These are phyloP conservation scores for Arachis monticola DNA, from an alignment of 331 rosid genomes.

Conservation along the genomic window DNA sequence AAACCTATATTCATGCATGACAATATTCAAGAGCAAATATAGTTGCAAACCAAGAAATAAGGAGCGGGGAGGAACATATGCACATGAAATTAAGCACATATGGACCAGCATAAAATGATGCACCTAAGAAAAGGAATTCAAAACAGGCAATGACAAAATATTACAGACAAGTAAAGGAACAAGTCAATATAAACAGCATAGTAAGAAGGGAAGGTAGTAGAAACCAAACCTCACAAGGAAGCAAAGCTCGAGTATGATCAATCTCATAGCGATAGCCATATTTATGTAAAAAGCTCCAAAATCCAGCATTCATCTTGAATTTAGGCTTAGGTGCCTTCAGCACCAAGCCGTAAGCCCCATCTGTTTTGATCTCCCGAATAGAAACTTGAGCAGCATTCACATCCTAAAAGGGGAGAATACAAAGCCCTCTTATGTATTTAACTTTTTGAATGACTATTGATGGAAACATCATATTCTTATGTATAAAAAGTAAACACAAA, in stretches of 20 bases:
- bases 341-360: constrained; percentile 68
- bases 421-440: background rate
- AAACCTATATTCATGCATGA: background rate
- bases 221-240: constrained; percentile 85
- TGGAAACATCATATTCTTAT: background rate
- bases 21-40: background rate
- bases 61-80: too few relatives aligned
- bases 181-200: background rate
- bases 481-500: constrained; percentile 28
- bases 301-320: constrained; percentile 36
- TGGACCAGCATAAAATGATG: background rate
- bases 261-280: constrained; percentile 80
- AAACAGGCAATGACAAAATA: background rate
- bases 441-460: constrained; percentile 19
- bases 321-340: constrained; percentile 60
- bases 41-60: background rate
- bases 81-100: background rate
- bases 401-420: constrained; percentile 47
- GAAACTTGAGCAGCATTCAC: constrained; percentile 70
- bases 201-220: constrained; percentile 35
- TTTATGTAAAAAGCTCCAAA: constrained; percentile 76
- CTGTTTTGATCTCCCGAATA: constrained; percentile 67
- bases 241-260: constrained; percentile 71
- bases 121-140: background rate
- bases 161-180: constrained; percentile 29